Percentiles rank a stretch among this genome's conserved stretches.
Evolutionary conservation across 2,329 filamentous ascomycete species (phyloP).

Genomic region (Dothistroma pini): DNA sequence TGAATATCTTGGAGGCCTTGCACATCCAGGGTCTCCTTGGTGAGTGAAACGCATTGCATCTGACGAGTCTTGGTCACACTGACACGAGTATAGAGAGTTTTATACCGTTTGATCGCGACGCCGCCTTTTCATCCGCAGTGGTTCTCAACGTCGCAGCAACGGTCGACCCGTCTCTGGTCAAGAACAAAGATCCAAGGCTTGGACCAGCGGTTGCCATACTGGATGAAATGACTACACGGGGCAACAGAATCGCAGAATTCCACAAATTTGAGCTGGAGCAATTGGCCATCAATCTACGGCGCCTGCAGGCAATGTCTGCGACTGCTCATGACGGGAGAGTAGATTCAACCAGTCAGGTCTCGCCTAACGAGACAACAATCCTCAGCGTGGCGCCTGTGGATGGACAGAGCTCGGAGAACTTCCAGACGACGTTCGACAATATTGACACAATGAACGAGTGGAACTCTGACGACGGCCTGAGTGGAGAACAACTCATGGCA

Average conservation of each 20-base stretch:
- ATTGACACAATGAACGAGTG: conserved; percentile 15
- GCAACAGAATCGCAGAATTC: conserved; percentile 23
- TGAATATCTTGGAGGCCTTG: conserved; percentile 14
- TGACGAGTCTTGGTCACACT: neutral
- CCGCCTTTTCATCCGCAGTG: conserved; percentile 21
- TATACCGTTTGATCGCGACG: conserved; percentile 24
- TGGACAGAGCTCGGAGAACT: neutral
- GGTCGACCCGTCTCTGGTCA: conserved; percentile 21
- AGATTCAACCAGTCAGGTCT: conserved; percentile 1
- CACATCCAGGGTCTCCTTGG: conserved; percentile 11
- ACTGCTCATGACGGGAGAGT: neutral
- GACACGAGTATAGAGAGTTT: conserved; percentile 17
- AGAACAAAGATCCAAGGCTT: conserved; percentile 12
- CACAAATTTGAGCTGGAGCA: conserved; percentile 23
- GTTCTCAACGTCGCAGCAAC: conserved; percentile 19
- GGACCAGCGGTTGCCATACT: conserved; percentile 17
- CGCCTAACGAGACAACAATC: conserved; percentile 1
- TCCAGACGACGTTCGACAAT: conserved; percentile 7
- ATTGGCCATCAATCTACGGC: conserved; percentile 10
- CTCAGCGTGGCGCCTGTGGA: neutral
- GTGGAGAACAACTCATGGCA: conserved; percentile 20
- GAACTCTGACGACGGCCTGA: conserved; percentile 21
- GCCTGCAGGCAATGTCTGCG: neutral
- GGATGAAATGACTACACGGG: conserved; percentile 22
- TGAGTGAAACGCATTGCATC: neutral